Percentiles rank a stretch among this genome's conserved stretches.
These are phyloP conservation scores for Lactarius trivialis DNA, from an alignment of 768 basidiomycete genomes.

Conservation along the genomic window DNA sequence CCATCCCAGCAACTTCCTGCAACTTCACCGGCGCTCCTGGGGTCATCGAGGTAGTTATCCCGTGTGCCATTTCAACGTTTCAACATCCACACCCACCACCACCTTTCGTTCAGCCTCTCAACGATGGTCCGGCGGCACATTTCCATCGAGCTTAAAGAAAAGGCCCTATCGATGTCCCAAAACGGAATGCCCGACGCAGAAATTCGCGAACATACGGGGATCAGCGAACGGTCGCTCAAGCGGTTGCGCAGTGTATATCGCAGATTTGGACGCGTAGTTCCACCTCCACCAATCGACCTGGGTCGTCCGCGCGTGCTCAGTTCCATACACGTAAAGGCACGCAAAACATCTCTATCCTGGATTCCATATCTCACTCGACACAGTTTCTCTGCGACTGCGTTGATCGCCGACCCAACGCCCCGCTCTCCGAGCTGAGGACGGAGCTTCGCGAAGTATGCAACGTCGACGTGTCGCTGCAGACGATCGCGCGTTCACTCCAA, in stretches of 20 bases:
- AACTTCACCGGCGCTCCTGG: no score
- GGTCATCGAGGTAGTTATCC: no score
- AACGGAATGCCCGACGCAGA: neutral
- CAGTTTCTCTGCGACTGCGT: neutral
- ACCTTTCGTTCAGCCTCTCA: neutral
- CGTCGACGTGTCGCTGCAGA: no score
- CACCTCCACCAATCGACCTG: neutral
- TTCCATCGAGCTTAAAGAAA: neutral
- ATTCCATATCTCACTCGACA: neutral
- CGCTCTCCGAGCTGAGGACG: neutral
- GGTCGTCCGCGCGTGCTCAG: neutral
- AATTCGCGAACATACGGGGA: neutral
- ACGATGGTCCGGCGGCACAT: neutral
- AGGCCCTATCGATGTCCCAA: neutral
- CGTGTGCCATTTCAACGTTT: no score
- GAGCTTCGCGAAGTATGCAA: neutral
- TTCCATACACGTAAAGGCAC: neutral
- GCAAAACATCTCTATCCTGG: neutral
- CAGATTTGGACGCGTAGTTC: neutral
- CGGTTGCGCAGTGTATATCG: neutral
- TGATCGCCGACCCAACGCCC: neutral
- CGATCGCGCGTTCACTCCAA: no score
- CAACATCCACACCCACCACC: neutral
- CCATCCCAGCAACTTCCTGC: no score
- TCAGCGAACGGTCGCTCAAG: neutral